Percentiles rank a stretch among this genome's conserved stretches.
phyloP scores from a whole-genome alignment of 2,329 filamentous ascomycete genomes.

The Cryphonectria radicalis region DNA sequence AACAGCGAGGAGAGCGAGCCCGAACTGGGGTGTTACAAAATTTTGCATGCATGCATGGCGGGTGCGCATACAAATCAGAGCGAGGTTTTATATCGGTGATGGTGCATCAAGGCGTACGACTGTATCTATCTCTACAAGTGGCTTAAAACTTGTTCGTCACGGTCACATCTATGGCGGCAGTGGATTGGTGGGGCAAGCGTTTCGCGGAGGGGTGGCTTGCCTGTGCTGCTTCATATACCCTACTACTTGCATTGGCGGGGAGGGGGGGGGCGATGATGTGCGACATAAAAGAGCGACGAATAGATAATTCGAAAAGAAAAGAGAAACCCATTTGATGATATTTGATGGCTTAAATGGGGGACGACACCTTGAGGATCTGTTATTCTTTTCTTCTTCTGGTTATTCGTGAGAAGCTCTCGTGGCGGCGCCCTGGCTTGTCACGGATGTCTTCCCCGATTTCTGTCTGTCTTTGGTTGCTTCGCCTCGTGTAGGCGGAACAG shows the following conservation, averaged over 20 bases:
- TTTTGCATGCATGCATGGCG: conserved; percentile 14
- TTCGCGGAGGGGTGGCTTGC: conserved; percentile 5
- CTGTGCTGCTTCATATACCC: conserved; percentile 25
- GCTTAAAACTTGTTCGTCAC: neutral
- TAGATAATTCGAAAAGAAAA: neutral
- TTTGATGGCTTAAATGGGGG: neutral
- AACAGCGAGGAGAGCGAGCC: neutral
- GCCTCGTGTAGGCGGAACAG: neutral
- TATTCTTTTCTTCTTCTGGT: neutral
- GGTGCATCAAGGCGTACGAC: neutral
- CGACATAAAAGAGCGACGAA: neutral
- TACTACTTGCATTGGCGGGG: conserved; percentile 23
- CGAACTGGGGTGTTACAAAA: conserved; percentile 2
- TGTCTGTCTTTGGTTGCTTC: neutral
- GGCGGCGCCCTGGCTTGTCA: neutral
- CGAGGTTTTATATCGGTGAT: neutral
- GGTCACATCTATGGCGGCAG: neutral
- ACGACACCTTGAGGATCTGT: neutral
- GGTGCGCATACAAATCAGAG: conserved; percentile 7
- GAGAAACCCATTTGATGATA: neutral
- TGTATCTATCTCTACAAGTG: conserved; percentile 13
- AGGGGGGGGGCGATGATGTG: conserved; percentile 6
- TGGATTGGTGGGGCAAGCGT: conserved; percentile 11
- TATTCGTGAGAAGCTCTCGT: neutral
- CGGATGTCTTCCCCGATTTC: neutral